Evolutionary conservation across 495 filamentous ascomycete genomes (phyloP).

Genomic region (Cryomyces antarcticus): DNA sequence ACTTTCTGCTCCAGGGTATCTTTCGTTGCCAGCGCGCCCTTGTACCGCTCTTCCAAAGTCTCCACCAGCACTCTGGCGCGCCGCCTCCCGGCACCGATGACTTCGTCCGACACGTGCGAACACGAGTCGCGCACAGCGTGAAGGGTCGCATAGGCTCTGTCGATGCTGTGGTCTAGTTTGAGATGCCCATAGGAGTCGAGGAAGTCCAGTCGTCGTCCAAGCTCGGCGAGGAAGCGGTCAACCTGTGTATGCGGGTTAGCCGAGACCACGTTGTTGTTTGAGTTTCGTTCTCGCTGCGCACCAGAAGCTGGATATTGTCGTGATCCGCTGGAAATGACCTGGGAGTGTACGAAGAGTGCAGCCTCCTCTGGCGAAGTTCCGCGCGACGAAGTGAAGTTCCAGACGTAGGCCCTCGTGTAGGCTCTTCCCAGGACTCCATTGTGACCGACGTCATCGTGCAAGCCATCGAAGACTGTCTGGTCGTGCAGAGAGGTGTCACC

Average conservation of each 20-base stretch:
- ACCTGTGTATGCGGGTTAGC: conserved; percentile 28
- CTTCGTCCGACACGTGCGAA: conserved; percentile 72
- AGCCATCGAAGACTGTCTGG: background rate
- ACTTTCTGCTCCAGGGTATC: conserved; percentile 84
- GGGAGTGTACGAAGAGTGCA: conserved; percentile 16
- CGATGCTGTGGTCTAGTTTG: conserved; percentile 62
- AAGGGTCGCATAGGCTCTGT: conserved; percentile 61
- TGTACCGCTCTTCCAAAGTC: conserved; percentile 77
- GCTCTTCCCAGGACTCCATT: background rate
- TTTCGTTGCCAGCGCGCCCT: conserved; percentile 66
- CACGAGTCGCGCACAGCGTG: conserved; percentile 77
- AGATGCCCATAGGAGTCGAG: conserved; percentile 75
- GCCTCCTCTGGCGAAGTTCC: conserved; percentile 1
- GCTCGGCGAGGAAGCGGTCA: conserved; percentile 72
- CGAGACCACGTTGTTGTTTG: background rate
- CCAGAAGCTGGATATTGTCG: conserved; percentile 14
- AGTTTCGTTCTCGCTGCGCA: background rate
- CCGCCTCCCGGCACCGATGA: conserved; percentile 70
- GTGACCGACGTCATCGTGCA: background rate
- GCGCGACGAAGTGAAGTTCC: background rate
- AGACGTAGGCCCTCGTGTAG: background rate
- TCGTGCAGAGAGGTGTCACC: background rate
- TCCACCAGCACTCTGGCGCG: conserved; percentile 80
- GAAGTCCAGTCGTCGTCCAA: conserved; percentile 70
- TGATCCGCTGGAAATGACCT: conserved; percentile 10